phyloP scores from a whole-genome alignment of 768 basidiomycete species.

The Leccinum truebloodii region DNA sequence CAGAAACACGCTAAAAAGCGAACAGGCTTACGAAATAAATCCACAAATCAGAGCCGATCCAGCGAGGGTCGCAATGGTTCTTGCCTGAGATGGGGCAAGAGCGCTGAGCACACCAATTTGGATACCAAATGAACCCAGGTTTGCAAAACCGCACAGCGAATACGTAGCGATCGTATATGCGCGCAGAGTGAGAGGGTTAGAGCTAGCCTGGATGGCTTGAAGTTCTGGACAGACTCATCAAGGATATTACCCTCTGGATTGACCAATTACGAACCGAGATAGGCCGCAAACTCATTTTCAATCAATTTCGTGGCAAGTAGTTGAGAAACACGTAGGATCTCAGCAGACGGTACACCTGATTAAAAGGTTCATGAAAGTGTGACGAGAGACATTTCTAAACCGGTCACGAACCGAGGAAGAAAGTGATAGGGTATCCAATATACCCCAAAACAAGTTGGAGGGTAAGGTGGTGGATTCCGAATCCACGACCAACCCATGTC shows the following conservation, averaged over 20 bases:
- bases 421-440: conserved; percentile 84
- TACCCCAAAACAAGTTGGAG: conserved; percentile 85
- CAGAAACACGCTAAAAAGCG: background rate
- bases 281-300: conserved; percentile 86
- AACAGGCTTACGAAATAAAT: conserved; percentile 49
- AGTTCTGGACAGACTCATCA: conserved; percentile 30
- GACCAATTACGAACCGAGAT: conserved; percentile 38
- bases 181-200: conserved; percentile 62
- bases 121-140: conserved; percentile 83
- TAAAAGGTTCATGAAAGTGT: conserved; percentile 2
- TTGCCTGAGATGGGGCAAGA: conserved; percentile 67
- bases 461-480: conserved; percentile 80
- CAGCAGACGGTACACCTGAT: conserved; percentile 69
- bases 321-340: conserved; percentile 79
- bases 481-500: conserved; percentile 87
- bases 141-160: conserved; percentile 90
- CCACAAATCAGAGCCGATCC: conserved; percentile 70
- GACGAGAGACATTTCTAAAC: background rate
- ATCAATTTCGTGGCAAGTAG: conserved; percentile 86
- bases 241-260: background rate
- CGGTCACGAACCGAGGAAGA: conserved; percentile 55
- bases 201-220: conserved; percentile 46
- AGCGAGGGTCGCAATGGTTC: conserved; percentile 69
- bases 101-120: conserved; percentile 77
- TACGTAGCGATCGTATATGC: conserved; percentile 85